Conservation (phyloP, 78 protist genomes). For the Dictyostelium citrinum region DNA sequence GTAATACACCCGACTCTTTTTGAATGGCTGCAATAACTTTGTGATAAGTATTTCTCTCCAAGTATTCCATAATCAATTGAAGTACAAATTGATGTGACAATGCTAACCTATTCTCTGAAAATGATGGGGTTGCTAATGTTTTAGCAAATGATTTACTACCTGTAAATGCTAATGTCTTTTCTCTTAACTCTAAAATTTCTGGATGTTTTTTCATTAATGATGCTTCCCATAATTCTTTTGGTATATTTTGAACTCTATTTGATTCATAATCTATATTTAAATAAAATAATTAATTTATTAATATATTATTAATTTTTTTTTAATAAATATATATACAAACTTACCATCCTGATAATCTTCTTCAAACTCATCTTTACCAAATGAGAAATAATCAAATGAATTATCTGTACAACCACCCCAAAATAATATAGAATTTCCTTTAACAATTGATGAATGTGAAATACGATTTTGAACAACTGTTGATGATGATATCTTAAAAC, state of each 20-base stretch:
- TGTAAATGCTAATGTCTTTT: conserved; percentile 45
- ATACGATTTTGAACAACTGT: conserved; percentile 21
- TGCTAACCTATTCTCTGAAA: conserved; percentile 57
- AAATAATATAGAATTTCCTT: background rate
- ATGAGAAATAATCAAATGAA: conserved; percentile 50
- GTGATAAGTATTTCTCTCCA: conserved; percentile 50
- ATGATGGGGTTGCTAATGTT: conserved; percentile 67
- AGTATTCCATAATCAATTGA: conserved; percentile 64
- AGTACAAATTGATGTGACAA: conserved; percentile 64
- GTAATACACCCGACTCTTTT: conserved; percentile 56
- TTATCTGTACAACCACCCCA: conserved; percentile 43
- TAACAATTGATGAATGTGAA: conserved; percentile 25
- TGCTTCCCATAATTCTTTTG: conserved; percentile 66
- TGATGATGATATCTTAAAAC: conserved; percentile 25
- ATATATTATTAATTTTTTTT: background rate
- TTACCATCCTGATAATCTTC: conserved; percentile 59
- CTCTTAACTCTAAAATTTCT: conserved; percentile 61
- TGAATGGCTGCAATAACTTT: conserved; percentile 36
- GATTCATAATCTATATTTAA: conserved; percentile 35
- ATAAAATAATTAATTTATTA: no score
- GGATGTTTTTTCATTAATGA: conserved; percentile 79
- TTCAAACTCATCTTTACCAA: conserved; percentile 73
- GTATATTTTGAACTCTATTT: conserved; percentile 59
- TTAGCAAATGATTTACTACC: conserved; percentile 52
- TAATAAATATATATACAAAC: background rate